Percentiles rank a stretch among this genome's conserved stretches.
These are phyloP conservation scores for Colletotrichum cuscutae DNA, from an alignment of 2,329 filamentous ascomycete genomes.

Conservation along the genomic window DNA sequence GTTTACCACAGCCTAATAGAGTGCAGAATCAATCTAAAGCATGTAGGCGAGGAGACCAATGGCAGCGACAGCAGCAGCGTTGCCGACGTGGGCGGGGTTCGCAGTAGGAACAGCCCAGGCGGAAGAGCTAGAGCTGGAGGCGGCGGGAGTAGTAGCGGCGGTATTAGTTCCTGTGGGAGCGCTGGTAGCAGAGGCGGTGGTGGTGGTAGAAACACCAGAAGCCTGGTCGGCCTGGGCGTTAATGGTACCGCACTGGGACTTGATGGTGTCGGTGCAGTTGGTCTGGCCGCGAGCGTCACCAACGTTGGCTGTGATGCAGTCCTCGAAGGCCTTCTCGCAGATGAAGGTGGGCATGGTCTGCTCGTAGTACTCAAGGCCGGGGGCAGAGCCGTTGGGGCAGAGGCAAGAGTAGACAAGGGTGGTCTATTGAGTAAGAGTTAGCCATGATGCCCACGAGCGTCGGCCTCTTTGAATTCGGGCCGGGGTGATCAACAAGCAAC, in stretches of 20 bases:
- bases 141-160: constrained; percentile 34
- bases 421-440: constrained; percentile 42
- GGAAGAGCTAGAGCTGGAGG: constrained; percentile 39
- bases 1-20: not conserved
- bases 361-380: constrained; percentile 63
- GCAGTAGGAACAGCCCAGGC: constrained; percentile 52
- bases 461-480: not conserved
- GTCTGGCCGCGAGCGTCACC: constrained; percentile 55
- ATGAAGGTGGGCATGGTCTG: constrained; percentile 65
- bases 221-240: constrained; percentile 18
- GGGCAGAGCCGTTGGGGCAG: constrained; percentile 60
- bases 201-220: constrained; percentile 26
- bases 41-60: constrained; percentile 64
- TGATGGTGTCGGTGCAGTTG: constrained; percentile 60
- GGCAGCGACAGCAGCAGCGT: constrained; percentile 56
- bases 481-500: not conserved
- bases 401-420: constrained; percentile 60
- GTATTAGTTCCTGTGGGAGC: constrained; percentile 13
- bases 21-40: constrained; percentile 47
- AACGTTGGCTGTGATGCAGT: constrained; percentile 57
- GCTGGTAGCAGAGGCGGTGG: constrained; percentile 32
- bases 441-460: not conserved
- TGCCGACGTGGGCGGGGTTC: constrained; percentile 55
- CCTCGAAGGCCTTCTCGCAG: constrained; percentile 58
- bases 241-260: constrained; percentile 58